A percentile compares a stretch with the other conserved stretches of the same genome.
phyloP scores from a whole-genome alignment of 1,284 basidiomycete species.

The Tetrapyrgos nigripes region DNA sequence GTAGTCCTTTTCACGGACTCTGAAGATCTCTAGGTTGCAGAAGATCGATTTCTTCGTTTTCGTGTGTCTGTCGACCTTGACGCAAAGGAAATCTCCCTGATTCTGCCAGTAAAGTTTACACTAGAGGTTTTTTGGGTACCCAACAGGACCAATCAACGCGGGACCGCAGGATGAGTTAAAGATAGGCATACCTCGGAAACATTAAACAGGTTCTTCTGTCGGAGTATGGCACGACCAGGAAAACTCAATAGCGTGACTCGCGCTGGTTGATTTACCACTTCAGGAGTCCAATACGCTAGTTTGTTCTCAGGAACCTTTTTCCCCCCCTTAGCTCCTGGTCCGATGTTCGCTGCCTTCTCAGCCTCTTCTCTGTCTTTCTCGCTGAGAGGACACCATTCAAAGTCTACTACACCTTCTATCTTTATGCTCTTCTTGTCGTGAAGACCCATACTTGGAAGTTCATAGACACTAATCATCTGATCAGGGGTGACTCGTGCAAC shows the following conservation, averaged over 20 bases:
- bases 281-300: slow-evolving; percentile 98
- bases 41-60: slow-evolving; percentile 99
- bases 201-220: slow-evolving; percentile 98
- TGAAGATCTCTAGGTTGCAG: slow-evolving; percentile 98
- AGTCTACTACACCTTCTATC: slow-evolving; percentile 98
- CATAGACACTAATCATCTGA: slow-evolving; percentile 95
- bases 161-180: background rate
- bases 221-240: slow-evolving; percentile 84
- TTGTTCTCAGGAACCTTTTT: slow-evolving; percentile 89
- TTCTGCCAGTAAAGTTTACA: slow-evolving; percentile 99
- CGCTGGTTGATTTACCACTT: slow-evolving; percentile 96
- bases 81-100: slow-evolving; percentile 98
- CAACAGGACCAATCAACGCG: background rate
- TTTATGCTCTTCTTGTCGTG: slow-evolving; percentile 98
- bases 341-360: slow-evolving; percentile 53
- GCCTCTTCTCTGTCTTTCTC: slow-evolving; percentile 87
- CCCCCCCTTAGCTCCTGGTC: slow-evolving; percentile 53
- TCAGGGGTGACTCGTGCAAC: slow-evolving; percentile 90
- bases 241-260: slow-evolving; percentile 93
- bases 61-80: slow-evolving; percentile 99
- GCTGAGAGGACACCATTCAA: slow-evolving; percentile 97
- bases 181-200: slow-evolving; percentile 86
- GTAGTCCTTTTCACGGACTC: slow-evolving; percentile 96
- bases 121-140: too few relatives aligned
- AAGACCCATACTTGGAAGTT: slow-evolving; percentile 93